Evolutionary conservation across 257 asterid genomes (phyloP).

Genomic region (Fraxinus quadrangulata): DNA sequence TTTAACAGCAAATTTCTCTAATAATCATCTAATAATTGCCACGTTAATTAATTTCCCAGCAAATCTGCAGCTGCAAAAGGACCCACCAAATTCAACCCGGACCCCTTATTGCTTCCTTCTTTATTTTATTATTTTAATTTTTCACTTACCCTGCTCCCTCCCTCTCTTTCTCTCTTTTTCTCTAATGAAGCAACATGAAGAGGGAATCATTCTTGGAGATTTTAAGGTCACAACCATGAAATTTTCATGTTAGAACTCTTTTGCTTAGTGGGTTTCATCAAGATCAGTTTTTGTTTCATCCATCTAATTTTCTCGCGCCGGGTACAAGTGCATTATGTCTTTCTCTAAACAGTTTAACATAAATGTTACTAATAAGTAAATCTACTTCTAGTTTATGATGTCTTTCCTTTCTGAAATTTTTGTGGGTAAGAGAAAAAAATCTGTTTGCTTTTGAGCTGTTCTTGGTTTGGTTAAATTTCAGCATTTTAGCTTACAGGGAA

Average conservation of each 20-base stretch:
- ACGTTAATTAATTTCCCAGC: constrained; percentile 29
- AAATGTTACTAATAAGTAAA: too few species aligned
- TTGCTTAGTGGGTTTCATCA: constrained; percentile 39
- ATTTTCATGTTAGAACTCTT: constrained; percentile 36
- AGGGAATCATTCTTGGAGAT: constrained; percentile 39
- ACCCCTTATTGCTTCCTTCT: constrained; percentile 1
- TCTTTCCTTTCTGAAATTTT: too few species aligned
- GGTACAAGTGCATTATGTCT: constrained; percentile 25
- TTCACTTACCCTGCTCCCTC: constrained; percentile 14
- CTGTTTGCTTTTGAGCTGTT: too few species aligned
- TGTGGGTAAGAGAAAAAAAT: too few species aligned
- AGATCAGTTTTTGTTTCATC: constrained; percentile 50
- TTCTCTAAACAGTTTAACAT: too few species aligned
- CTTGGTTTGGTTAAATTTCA: too few species aligned
- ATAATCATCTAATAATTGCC: too few species aligned
- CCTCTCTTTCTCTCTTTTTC: constrained; percentile 15
- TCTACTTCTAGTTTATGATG: neutral
- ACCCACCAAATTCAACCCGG: constrained; percentile 49
- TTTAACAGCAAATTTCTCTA: too few species aligned
- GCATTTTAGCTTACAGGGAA: too few species aligned
- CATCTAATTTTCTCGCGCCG: constrained; percentile 32
- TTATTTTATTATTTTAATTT: constrained; percentile 13
- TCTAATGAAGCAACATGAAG: constrained; percentile 43
- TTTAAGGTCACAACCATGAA: constrained; percentile 36
- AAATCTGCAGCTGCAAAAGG: constrained; percentile 57